phyloP scores from a whole-genome alignment of 441 rosid genomes.

The Dalechampia spathulata region DNA sequence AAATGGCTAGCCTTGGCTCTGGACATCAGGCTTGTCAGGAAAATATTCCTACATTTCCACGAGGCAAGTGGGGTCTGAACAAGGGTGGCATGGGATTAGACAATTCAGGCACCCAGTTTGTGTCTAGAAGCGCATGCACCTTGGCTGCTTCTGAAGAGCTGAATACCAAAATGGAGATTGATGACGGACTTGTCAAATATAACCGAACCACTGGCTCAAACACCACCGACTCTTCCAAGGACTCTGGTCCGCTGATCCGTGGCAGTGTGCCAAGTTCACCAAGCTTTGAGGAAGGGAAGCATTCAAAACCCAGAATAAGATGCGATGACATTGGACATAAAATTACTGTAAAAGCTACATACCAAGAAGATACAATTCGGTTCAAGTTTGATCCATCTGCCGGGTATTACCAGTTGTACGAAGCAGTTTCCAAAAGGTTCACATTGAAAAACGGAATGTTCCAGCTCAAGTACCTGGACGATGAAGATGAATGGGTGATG shows the following conservation, averaged over 20 bases:
- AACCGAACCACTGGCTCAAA: slow-evolving; percentile 44
- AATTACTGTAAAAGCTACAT: slow-evolving; percentile 67
- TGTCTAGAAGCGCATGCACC: slow-evolving; percentile 31
- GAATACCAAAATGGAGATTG: slow-evolving; percentile 30
- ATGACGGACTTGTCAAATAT: slow-evolving; percentile 29
- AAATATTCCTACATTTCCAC: slow-evolving; percentile 13
- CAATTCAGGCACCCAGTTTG: slow-evolving; percentile 24
- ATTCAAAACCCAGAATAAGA: slow-evolving; percentile 24
- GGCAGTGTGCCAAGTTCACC: slow-evolving; percentile 51
- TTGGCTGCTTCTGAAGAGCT: slow-evolving; percentile 33
- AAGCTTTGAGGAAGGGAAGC: slow-evolving; percentile 41
- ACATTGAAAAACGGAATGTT: slow-evolving; percentile 56
- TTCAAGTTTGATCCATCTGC: slow-evolving; percentile 71
- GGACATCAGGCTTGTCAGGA: slow-evolving; percentile 22
- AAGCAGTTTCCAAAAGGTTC: slow-evolving; percentile 73
- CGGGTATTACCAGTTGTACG: slow-evolving; percentile 65
- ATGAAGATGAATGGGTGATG: slow-evolving; percentile 90
- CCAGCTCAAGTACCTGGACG: slow-evolving; percentile 80
- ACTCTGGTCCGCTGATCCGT: slow-evolving; percentile 44
- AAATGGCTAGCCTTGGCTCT: slow-evolving; percentile 23
- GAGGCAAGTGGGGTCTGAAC: slow-evolving; percentile 20
- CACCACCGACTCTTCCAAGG: slow-evolving; percentile 63
- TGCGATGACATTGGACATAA: slow-evolving; percentile 32
- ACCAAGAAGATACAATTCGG: slow-evolving; percentile 62
- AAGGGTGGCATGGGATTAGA: slow-evolving; percentile 29